Conservation (phyloP, 768 basidiomycete species). For the Pulveroboletus ravenelii region DNA sequence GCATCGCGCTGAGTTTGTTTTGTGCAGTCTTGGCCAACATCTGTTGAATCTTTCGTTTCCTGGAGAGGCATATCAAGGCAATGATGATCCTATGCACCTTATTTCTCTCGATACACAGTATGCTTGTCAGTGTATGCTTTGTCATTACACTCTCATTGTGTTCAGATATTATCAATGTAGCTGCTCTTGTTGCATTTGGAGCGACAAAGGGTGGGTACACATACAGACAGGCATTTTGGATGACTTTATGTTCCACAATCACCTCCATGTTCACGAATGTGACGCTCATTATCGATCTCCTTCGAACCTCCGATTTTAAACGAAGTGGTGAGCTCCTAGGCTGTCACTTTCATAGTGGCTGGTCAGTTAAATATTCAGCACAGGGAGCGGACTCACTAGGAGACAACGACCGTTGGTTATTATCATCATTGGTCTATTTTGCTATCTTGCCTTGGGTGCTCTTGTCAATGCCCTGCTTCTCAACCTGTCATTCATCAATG, state of each 20-base stretch:
- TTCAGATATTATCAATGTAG: conserved; percentile 66
- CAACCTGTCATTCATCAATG: conserved; percentile 59
- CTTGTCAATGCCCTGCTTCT: conserved; percentile 50
- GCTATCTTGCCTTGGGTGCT: conserved; percentile 71
- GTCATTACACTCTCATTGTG: not conserved
- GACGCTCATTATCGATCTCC: conserved; percentile 60
- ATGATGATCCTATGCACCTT: conserved; percentile 63
- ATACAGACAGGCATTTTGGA: conserved; percentile 70
- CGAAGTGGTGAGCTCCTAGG: conserved; percentile 46
- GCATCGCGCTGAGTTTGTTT: conserved; percentile 59
- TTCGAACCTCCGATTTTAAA: conserved; percentile 56
- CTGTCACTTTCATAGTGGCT: not conserved
- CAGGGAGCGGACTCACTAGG: conserved; percentile 75
- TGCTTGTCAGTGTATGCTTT: conserved; percentile 19
- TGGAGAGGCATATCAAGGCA: conserved; percentile 58
- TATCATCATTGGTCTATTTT: conserved; percentile 67
- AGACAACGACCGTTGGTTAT: conserved; percentile 80
- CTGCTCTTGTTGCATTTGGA: conserved; percentile 57
- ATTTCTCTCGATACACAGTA: conserved; percentile 68
- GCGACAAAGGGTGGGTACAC: conserved; percentile 62
- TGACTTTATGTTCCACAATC: conserved; percentile 70
- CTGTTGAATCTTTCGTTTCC: conserved; percentile 63
- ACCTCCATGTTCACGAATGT: conserved; percentile 61
- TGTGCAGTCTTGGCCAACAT: conserved; percentile 66
- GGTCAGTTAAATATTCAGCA: not conserved